Evolutionary conservation across 176 grass and related monocot species (phyloP).

Genomic region (Microstegium vimineum): DNA sequence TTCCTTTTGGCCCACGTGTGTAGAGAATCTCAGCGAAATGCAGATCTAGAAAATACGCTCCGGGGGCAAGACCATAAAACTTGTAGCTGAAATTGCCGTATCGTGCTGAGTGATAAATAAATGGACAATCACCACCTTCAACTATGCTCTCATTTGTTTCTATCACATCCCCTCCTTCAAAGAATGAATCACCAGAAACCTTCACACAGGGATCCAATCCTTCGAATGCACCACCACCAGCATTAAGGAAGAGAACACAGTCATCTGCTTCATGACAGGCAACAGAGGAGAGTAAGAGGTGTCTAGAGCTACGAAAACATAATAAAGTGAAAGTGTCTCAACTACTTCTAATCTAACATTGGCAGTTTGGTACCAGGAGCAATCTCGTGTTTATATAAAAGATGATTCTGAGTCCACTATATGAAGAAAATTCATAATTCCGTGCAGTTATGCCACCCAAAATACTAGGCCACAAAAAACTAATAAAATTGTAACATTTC

Average conservation of each 20-base stretch:
- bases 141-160: slow-evolving; percentile 62
- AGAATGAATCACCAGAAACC: slow-evolving; percentile 56
- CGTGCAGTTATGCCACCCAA: not conserved
- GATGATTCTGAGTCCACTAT: not conserved
- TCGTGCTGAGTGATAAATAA: slow-evolving; percentile 70
- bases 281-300: slow-evolving; percentile 5
- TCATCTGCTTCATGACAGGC: slow-evolving; percentile 54
- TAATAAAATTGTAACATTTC: not conserved
- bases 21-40: slow-evolving; percentile 89
- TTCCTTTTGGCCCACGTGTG: slow-evolving; percentile 81
- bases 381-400: not conserved
- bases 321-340: no score
- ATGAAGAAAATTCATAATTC: not conserved
- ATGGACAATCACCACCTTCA: slow-evolving; percentile 58
- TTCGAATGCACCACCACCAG: slow-evolving; percentile 48
- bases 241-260: slow-evolving; percentile 61
- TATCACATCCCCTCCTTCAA: slow-evolving; percentile 75
- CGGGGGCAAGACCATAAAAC: slow-evolving; percentile 53
- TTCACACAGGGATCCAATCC: slow-evolving; percentile 13
- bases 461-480: not conserved
- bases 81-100: slow-evolving; percentile 84
- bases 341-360: not conserved
- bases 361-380: not conserved
- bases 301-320: not conserved
- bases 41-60: slow-evolving; percentile 80